Percentiles rank a stretch among this genome's conserved stretches.
phyloP scores from a whole-genome alignment of 129 eudicot genomes.

The Apium graveolens region DNA sequence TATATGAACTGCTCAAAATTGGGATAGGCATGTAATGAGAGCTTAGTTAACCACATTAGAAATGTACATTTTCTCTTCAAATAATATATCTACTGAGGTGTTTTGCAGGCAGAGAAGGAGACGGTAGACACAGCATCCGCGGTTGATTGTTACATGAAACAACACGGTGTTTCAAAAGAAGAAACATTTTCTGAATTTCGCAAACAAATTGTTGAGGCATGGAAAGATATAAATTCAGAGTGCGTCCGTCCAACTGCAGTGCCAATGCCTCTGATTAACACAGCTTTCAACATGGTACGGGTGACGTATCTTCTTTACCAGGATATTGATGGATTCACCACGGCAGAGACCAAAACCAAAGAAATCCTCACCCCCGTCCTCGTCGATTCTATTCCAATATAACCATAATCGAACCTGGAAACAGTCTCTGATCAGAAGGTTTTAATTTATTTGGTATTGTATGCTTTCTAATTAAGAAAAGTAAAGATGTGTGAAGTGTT shows the following conservation, averaged over 20 bases:
- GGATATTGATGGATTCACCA: slow-evolving; percentile 24
- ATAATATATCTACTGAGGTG: background rate
- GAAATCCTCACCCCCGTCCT: slow-evolving; percentile 7
- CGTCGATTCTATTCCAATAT: slow-evolving; percentile 12
- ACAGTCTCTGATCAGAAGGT: background rate
- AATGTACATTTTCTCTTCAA: background rate
- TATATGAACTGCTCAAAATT: too few relatives aligned
- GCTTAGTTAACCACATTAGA: background rate
- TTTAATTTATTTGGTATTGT: background rate
- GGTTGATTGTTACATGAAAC: slow-evolving; percentile 30
- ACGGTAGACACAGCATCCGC: slow-evolving; percentile 30
- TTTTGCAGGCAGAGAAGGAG: slow-evolving; percentile 28
- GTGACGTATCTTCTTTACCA: slow-evolving; percentile 16
- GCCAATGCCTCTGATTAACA: slow-evolving; percentile 10
- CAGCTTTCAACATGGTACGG: slow-evolving; percentile 22
- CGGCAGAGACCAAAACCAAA: slow-evolving; percentile 17
- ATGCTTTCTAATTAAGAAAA: background rate
- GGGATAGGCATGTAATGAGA: too few relatives aligned
- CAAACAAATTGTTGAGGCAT: slow-evolving; percentile 24
- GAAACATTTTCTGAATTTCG: slow-evolving; percentile 11
- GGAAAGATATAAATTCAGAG: slow-evolving; percentile 36
- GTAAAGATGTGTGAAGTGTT: background rate
- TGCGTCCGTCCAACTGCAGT: slow-evolving; percentile 12
- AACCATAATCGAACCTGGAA: background rate
- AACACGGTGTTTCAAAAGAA: slow-evolving; percentile 18